A percentile compares a stretch with the other conserved stretches of the same genome.
Evolutionary conservation across 306 rosid species (phyloP).

Genomic region (Inga oerstediana): DNA sequence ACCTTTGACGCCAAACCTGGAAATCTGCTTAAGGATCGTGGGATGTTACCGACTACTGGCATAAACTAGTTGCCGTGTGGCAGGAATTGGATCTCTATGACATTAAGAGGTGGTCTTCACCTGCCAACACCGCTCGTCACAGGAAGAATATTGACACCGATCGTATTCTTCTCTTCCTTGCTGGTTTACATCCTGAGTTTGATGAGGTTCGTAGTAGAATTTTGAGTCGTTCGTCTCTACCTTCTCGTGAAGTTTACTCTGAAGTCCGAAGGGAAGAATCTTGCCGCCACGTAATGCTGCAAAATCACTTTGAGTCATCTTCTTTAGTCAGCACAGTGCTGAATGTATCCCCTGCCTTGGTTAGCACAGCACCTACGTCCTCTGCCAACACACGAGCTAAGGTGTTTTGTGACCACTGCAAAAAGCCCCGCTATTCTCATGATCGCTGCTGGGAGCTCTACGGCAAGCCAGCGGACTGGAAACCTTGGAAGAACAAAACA

Average conservation of each 20-base stretch:
- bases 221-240: not conserved
- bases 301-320: too few species aligned
- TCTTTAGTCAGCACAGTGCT: too few species aligned
- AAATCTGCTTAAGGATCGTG: not conserved
- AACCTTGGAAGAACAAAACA: not conserved
- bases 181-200: not conserved
- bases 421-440: not conserved
- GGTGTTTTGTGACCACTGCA: not conserved
- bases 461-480: not conserved
- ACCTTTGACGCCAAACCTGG: not conserved
- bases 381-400: too few species aligned
- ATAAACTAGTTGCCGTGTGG: not conserved
- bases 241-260: not conserved
- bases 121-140: not conserved
- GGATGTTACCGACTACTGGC: not conserved
- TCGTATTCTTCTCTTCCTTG: not conserved
- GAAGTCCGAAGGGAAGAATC: not conserved
- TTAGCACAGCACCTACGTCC: not conserved
- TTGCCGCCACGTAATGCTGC: not conserved
- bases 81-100: not conserved
- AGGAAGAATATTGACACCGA: not conserved
- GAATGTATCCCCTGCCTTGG: not conserved
- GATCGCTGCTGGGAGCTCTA: not conserved
- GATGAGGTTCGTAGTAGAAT: too few species aligned
- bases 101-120: not conserved